A percentile compares a stretch with the other conserved stretches of the same genome.
These are phyloP conservation scores for Populus hybrid DNA, from an alignment of 441 rosid species.

Conservation along the genomic window DNA sequence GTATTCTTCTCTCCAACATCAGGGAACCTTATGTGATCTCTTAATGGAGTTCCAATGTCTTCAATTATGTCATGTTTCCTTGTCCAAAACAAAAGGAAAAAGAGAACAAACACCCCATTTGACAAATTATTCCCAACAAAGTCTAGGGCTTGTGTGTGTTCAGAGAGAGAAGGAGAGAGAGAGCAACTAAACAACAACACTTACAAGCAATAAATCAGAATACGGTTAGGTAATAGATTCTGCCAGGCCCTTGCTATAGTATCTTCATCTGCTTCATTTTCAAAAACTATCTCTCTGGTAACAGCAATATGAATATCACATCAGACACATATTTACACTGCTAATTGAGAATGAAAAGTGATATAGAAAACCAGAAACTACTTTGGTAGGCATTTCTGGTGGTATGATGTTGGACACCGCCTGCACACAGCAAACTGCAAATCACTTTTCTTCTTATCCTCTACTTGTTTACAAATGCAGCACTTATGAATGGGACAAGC, in stretches of 20 bases:
- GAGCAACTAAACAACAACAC: slow-evolving; percentile 20
- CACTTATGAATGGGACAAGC: slow-evolving; percentile 91
- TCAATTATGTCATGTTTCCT: slow-evolving; percentile 79
- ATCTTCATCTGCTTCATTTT: slow-evolving; percentile 33
- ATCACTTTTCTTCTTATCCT: slow-evolving; percentile 53
- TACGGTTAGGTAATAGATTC: slow-evolving; percentile 59
- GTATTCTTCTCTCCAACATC: slow-evolving; percentile 38
- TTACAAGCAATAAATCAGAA: slow-evolving; percentile 89
- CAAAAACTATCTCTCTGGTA: slow-evolving; percentile 27
- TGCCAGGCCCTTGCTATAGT: slow-evolving; percentile 75
- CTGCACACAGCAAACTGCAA: slow-evolving; percentile 90
- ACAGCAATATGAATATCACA: not conserved
- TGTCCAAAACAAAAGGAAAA: slow-evolving; percentile 23
- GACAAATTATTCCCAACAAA: slow-evolving; percentile 17
- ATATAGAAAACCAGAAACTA: slow-evolving; percentile 23
- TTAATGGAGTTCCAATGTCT: slow-evolving; percentile 64
- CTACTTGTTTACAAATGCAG: slow-evolving; percentile 61
- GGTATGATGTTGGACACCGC: slow-evolving; percentile 91
- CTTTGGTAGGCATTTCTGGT: slow-evolving; percentile 92
- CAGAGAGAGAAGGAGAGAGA: not conserved
- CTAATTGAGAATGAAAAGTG: not conserved
- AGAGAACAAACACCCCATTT: slow-evolving; percentile 15
- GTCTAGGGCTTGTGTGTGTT: not conserved
- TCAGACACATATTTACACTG: not conserved
- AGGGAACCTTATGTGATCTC: slow-evolving; percentile 80